Percentiles rank a stretch among this genome's conserved stretches.
These are phyloP conservation scores for Hyphopichia khmerensis DNA, from an alignment of 1,139 yeast species.

Conservation along the genomic window DNA sequence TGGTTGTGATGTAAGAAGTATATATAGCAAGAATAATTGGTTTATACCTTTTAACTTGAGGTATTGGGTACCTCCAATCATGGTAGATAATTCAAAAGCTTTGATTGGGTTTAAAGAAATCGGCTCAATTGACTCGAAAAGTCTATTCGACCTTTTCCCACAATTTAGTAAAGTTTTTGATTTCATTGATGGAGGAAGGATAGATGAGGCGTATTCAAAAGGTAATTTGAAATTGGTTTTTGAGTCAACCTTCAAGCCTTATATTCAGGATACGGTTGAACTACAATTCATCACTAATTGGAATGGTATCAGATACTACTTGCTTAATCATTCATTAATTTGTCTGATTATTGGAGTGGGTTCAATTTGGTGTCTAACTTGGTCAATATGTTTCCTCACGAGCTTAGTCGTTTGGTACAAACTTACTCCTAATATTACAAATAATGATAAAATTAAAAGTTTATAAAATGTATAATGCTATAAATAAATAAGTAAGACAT, in stretches of 20 bases:
- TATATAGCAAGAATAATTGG: conserved; percentile 29
- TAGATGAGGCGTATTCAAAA: no score
- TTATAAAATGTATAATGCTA: background rate
- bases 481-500: background rate
- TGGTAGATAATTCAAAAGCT: conserved; percentile 22
- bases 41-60: conserved; percentile 37
- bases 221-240: background rate
- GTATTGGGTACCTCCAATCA: conserved; percentile 37
- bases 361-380: conserved; percentile 47
- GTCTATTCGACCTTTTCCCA: conserved; percentile 1
- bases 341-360: conserved; percentile 52
- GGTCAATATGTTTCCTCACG: conserved; percentile 25
- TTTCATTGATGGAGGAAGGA: background rate
- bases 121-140: conserved; percentile 1
- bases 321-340: conserved; percentile 47
- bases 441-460: background rate
- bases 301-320: conserved; percentile 57
- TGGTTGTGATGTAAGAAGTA: conserved; percentile 30
- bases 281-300: conserved; percentile 34
- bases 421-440: background rate
- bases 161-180: background rate
- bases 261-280: background rate
- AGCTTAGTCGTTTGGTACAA: conserved; percentile 13
- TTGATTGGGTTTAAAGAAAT: conserved; percentile 10
- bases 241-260: background rate